These are phyloP conservation scores for Aphanoascus verrucosus DNA, from an alignment of 2,329 filamentous ascomycete species.

Conservation along the genomic window DNA sequence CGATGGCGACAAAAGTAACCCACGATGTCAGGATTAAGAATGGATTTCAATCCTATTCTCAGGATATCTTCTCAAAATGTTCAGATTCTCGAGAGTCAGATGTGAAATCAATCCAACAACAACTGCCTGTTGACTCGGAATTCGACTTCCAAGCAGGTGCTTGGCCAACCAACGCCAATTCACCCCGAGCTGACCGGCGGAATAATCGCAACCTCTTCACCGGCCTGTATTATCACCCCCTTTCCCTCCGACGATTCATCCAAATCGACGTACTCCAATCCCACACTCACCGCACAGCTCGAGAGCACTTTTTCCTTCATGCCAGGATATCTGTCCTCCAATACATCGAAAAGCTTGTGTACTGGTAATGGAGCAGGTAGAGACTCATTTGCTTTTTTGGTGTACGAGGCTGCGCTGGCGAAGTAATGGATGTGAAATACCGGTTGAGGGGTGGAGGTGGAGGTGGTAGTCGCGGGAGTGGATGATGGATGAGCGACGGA, in stretches of 20 bases:
- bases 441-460: slow-evolving; percentile 1
- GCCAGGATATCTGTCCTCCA: slow-evolving; percentile 35
- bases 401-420: slow-evolving; percentile 34
- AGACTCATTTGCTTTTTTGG: slow-evolving; percentile 30
- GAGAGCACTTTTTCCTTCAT: slow-evolving; percentile 30
- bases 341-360: slow-evolving; percentile 26
- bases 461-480: slow-evolving; percentile 4
- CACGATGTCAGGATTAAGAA: too few species aligned
- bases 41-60: too few species aligned
- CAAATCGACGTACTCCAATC: slow-evolving; percentile 36
- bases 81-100: too few species aligned
- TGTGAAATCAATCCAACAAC: too few species aligned
- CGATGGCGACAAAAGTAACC: background rate
- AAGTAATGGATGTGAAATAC: slow-evolving; percentile 40
- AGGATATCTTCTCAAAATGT: too few species aligned
- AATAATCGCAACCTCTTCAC: slow-evolving; percentile 38
- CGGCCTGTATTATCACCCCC: slow-evolving; percentile 25
- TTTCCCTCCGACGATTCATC: slow-evolving; percentile 17
- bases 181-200: slow-evolving; percentile 40
- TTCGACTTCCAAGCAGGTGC: too few species aligned
- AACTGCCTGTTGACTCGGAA: too few species aligned
- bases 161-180: background rate
- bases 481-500: background rate
- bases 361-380: slow-evolving; percentile 35
- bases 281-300: slow-evolving; percentile 35